phyloP scores from a whole-genome alignment of 2,329 filamentous ascomycete genomes.

The Pseudogymnoascus sp. region DNA sequence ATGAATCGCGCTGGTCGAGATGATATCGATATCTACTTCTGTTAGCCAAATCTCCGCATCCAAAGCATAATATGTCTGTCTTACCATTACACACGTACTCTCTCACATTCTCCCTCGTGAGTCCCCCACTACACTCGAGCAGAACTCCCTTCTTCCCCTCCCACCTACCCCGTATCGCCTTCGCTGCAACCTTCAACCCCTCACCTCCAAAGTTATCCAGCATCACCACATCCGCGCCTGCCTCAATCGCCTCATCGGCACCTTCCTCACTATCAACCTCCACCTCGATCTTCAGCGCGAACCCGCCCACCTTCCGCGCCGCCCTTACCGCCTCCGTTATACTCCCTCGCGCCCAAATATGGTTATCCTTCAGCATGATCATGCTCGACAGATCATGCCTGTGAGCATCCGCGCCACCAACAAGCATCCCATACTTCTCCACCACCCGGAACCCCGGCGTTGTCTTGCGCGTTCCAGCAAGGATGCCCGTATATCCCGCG shows the following conservation, averaged over 20 bases:
- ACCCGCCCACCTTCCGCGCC: constrained; percentile 77
- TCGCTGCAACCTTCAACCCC: constrained; percentile 67
- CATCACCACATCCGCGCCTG: constrained; percentile 95
- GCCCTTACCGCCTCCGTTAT: constrained; percentile 81
- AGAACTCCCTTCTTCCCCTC: constrained; percentile 65
- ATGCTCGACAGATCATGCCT: constrained; percentile 86
- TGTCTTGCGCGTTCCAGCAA: constrained; percentile 96
- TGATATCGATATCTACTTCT: constrained; percentile 76
- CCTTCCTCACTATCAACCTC: constrained; percentile 85
- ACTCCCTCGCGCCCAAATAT: constrained; percentile 84
- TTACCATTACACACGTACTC: constrained; percentile 68
- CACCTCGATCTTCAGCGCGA: constrained; percentile 90
- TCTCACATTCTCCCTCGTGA: constrained; percentile 78
- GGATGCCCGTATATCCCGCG: constrained; percentile 69
- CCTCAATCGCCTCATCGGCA: constrained; percentile 83
- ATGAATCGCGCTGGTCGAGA: constrained; percentile 94
- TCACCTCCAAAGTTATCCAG: constrained; percentile 87
- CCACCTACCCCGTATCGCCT: constrained; percentile 73
- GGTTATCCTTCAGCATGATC: constrained; percentile 99
- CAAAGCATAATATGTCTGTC: constrained; percentile 26
- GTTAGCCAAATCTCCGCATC: constrained; percentile 14
- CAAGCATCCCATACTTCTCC: constrained; percentile 96
- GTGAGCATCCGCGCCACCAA: constrained; percentile 87
- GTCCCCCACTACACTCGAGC: constrained; percentile 85
- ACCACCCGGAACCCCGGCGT: constrained; percentile 92